Conservation (phyloP, 179 eudicot genomes). For the Camellia oleifera region DNA sequence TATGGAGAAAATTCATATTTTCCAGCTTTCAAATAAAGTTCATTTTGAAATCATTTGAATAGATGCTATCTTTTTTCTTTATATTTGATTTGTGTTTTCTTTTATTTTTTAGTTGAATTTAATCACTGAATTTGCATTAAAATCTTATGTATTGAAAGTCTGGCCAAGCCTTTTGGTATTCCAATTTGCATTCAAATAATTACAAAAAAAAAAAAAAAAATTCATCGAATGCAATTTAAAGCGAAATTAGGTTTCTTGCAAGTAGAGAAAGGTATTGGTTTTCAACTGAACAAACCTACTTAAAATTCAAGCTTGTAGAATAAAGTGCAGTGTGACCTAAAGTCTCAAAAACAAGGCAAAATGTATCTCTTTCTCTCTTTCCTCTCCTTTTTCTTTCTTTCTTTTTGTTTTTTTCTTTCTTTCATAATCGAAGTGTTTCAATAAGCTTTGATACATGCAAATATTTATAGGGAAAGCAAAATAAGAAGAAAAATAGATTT, state of each 20-base stretch:
- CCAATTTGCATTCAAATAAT: background rate
- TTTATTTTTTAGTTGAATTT: background rate
- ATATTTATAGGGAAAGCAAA: background rate
- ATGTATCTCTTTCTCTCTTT: background rate
- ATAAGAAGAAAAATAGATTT: background rate
- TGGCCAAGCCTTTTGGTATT: background rate
- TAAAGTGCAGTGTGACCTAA: background rate
- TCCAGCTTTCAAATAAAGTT: too few relatives aligned
- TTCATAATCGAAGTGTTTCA: too few relatives aligned
- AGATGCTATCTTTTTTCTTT: too few relatives aligned
- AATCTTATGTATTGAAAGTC: background rate
- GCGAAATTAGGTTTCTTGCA: slow-evolving; percentile 9
- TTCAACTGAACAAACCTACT: background rate
- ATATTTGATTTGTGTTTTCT: background rate
- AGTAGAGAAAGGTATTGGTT: slow-evolving; percentile 13
- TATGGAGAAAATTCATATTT: too few relatives aligned
- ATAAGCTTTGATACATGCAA: too few relatives aligned
- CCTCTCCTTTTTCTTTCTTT: background rate
- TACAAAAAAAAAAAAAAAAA: background rate
- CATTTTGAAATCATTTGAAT: background rate
- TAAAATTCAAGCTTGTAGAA: slow-evolving; percentile 1
- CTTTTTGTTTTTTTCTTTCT: background rate
- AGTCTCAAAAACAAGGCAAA: background rate
- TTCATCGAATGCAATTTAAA: background rate
- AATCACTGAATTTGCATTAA: background rate